phyloP scores from a whole-genome alignment of 1,284 basidiomycete genomes.

The Tremellales sp. region DNA sequence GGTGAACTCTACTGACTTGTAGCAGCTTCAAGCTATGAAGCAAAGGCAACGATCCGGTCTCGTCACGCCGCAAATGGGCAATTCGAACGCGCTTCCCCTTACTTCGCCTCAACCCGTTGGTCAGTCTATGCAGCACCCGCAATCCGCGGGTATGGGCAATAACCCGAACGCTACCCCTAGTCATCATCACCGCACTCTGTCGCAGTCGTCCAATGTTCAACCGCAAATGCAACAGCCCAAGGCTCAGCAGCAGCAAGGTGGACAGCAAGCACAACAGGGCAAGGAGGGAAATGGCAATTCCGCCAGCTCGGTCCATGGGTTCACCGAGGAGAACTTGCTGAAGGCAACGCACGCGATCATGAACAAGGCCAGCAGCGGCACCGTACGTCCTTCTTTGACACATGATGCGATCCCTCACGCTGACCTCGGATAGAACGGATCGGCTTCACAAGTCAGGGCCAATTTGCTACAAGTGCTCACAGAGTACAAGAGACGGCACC shows the following conservation, averaged over 20 bases:
- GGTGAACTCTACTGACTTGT: neutral
- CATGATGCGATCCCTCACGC: neutral
- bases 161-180: neutral
- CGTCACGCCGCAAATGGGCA: conserved; percentile 13
- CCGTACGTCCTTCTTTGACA: neutral
- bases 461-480: conserved; percentile 9
- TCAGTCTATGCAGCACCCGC: neutral
- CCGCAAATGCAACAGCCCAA: neutral
- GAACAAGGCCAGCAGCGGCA: neutral
- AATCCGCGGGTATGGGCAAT: too few species aligned
- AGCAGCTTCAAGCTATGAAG: conserved; percentile 8
- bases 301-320: neutral
- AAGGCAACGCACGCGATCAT: neutral
- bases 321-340: neutral
- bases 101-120: conserved; percentile 13
- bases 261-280: neutral
- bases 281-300: neutral
- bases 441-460: neutral
- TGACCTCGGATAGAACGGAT: neutral
- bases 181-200: neutral
- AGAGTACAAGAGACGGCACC: neutral
- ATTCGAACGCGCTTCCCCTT: conserved; percentile 7
- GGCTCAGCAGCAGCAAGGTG: neutral
- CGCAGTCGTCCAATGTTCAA: neutral
- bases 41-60: conserved; percentile 5